Conservation (phyloP, 2,329 filamentous ascomycete genomes). For the Pseudogymnoascus sp. region DNA sequence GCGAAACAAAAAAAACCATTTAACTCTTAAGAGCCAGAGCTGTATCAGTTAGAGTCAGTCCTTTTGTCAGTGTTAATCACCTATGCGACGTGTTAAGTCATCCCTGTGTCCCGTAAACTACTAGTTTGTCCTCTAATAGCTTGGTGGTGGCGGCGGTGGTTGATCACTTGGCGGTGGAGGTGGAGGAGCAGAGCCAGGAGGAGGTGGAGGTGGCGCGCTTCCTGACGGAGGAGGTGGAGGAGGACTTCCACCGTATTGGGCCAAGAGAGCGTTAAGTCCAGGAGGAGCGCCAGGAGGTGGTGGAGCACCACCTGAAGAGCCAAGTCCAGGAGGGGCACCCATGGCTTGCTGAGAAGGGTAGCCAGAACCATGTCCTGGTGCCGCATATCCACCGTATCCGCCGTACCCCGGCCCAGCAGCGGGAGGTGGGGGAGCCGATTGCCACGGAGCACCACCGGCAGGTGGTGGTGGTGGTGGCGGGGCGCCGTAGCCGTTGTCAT, state of each 20-base stretch:
- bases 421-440: slow-evolving; percentile 34
- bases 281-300: slow-evolving; percentile 33
- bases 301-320: slow-evolving; percentile 37
- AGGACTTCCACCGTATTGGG: slow-evolving; percentile 48
- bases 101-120: not conserved
- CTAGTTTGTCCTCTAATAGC: not conserved
- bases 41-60: slow-evolving; percentile 1
- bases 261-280: slow-evolving; percentile 54
- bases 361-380: slow-evolving; percentile 33
- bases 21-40: not conserved
- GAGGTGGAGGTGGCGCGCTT: slow-evolving; percentile 54
- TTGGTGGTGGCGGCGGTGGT: slow-evolving; percentile 53
- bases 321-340: slow-evolving; percentile 46
- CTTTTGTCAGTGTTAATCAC: slow-evolving; percentile 6
- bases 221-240: slow-evolving; percentile 47
- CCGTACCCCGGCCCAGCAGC: slow-evolving; percentile 40
- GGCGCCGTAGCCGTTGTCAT: slow-evolving; percentile 35
- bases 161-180: slow-evolving; percentile 49
- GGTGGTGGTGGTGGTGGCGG: slow-evolving; percentile 42
- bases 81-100: slow-evolving; percentile 6
- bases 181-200: slow-evolving; percentile 50
- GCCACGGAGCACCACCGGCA: slow-evolving; percentile 35
- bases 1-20: slow-evolving; percentile 1
- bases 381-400: slow-evolving; percentile 41
- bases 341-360: slow-evolving; percentile 36